Evolutionary conservation across 495 filamentous ascomycete genomes (phyloP), one percentile per base, ranked within the genome.

Genomic region (Penicillium tannophilum): DNA sequence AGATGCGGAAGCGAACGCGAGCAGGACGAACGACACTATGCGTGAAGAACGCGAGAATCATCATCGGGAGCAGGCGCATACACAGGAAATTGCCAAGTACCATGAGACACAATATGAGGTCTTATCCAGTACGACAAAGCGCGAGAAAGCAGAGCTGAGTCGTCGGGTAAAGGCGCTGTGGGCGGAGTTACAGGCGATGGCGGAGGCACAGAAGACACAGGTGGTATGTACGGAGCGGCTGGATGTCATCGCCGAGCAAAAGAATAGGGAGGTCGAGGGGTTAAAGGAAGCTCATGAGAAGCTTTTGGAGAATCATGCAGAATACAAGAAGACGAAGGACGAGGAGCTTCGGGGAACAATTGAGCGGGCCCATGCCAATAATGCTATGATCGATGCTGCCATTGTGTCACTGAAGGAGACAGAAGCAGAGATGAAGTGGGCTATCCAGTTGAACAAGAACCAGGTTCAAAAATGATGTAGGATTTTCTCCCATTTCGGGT

Each of bases 381-480:
- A 88, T 59, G 70, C 63, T 14, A 77, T 76, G 56, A 79, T 88
- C 56, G 79, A 86, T 46, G 70, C 68, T 28, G 79, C 77, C 31
- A 71, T 89, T n/a, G 69, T 79, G 35, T 84, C 88, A 60, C 67
- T 88, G 52, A 81, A 82, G 60, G 81, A 82, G 65, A 84, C 85
- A 12, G 74, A 91, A 58, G 82, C 80, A 9, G 79, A 89, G 66
- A 79, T 91, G 76, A 84, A 73, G 62, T 90, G 89, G 86, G 84
- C 82, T 36, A 76, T 91, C 19, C 86, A 79, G 42, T 77, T 91
- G 47, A 84, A 86, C 71, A 69, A 78, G 35, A 84, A 80, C 44
- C 76, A 66, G 39, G 58, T 86, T 45, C 73, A 78, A 42, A 78
- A 76, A 52, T 52, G 30, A 31, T 31, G 26, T 39, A 36, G 30